Evolutionary conservation across 306 rosid species (phyloP).

Genomic region (Sophora flavescens): DNA sequence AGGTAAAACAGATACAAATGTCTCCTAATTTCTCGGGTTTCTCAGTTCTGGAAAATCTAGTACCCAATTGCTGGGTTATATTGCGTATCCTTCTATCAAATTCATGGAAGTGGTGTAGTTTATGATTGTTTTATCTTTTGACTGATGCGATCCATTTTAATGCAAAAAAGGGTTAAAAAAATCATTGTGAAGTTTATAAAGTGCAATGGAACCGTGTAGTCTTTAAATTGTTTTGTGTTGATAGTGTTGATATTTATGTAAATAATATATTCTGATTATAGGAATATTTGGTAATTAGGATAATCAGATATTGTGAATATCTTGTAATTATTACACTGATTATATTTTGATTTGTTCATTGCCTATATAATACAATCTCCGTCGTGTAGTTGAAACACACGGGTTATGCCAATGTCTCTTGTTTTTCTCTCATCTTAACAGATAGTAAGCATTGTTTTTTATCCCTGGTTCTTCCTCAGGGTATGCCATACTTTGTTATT

Average conservation of each 20-base stretch:
- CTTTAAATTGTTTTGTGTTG: constrained; percentile 26
- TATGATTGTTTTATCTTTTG: constrained; percentile 5
- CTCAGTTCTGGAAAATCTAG: constrained; percentile 19
- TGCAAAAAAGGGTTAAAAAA: background rate
- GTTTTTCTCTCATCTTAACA: too few species aligned
- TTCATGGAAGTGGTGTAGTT: constrained; percentile 14
- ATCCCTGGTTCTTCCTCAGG: constrained; percentile 9
- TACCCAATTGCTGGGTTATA: constrained; percentile 17
- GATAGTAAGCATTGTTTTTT: constrained; percentile 29
- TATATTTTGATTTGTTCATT: too few species aligned
- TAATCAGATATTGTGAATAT: too few species aligned
- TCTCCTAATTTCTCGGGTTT: constrained; percentile 6
- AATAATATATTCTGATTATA: too few species aligned
- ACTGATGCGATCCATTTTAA: constrained; percentile 23
- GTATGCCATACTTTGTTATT: constrained; percentile 33
- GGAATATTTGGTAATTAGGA: too few species aligned
- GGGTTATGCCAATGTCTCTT: too few species aligned
- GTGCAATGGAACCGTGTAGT: constrained; percentile 11
- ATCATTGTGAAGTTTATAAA: background rate
- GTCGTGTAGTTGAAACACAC: too few species aligned
- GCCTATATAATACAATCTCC: too few species aligned
- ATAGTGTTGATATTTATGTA: too few species aligned
- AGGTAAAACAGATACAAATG: background rate
- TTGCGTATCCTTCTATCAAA: background rate
- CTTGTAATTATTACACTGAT: too few species aligned